A percentile compares a stretch with the other conserved stretches of the same genome.
Conservation (phyloP, 257 asterid species). For the Solanum phureja region DNA sequence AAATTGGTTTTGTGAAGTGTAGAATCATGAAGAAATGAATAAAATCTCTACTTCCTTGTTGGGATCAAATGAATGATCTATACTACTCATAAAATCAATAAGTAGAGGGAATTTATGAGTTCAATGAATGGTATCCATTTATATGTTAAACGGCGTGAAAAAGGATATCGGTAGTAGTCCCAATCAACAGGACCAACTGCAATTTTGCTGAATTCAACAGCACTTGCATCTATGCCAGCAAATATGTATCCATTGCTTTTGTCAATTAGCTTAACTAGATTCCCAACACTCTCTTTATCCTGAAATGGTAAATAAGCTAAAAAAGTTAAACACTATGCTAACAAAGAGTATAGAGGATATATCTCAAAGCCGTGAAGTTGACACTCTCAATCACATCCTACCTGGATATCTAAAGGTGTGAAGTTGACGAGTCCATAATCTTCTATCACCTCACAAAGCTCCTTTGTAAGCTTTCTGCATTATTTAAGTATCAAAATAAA, state of each 20-base stretch:
- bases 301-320: slow-evolving; percentile 17
- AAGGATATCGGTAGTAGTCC: slow-evolving; percentile 99
- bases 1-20: neutral
- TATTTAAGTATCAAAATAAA: neutral
- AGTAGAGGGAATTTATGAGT: neutral
- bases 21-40: neutral
- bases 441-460: slow-evolving; percentile 88
- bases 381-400: slow-evolving; percentile 8
- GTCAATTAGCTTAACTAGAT: slow-evolving; percentile 81
- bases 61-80: neutral
- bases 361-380: neutral
- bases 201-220: slow-evolving; percentile 86
- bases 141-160: neutral
- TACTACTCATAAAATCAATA: neutral
- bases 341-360: neutral
- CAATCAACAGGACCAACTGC: slow-evolving; percentile 84
- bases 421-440: slow-evolving; percentile 68
- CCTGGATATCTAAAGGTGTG: slow-evolving; percentile 92
- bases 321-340: slow-evolving; percentile 1
- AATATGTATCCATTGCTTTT: slow-evolving; percentile 91
- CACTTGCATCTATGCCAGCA: slow-evolving; percentile 76
- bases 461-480: slow-evolving; percentile 87
- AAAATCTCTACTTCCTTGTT: neutral
- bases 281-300: slow-evolving; percentile 96
- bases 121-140: neutral